Conservation (phyloP, 2,329 filamentous ascomycete species). For the Trichoderma breve region DNA sequence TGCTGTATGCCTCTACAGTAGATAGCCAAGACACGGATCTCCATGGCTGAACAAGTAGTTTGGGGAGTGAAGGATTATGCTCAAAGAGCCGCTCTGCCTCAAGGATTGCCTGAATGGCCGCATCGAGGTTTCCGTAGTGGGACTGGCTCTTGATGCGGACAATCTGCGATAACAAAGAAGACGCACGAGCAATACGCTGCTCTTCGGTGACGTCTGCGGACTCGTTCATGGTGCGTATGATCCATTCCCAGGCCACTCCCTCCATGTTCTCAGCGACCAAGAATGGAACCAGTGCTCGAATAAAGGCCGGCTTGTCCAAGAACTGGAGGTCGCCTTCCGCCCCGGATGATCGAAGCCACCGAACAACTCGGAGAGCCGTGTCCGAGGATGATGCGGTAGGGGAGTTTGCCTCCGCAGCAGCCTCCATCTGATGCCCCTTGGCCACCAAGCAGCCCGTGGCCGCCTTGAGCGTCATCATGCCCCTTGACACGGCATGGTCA, state of each 20-base stretch:
- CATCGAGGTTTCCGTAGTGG: conserved; percentile 45
- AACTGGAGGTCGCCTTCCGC: conserved; percentile 47
- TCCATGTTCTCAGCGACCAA: conserved; percentile 53
- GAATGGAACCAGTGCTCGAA: conserved; percentile 46
- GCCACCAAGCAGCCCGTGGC: conserved; percentile 54
- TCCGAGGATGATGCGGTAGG: conserved; percentile 42
- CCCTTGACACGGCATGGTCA: conserved; percentile 52
- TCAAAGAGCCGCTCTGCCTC: conserved; percentile 46
- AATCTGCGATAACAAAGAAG: conserved; percentile 39
- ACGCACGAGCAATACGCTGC: conserved; percentile 30
- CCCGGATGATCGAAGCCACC: conserved; percentile 54
- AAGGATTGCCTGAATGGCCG: conserved; percentile 48
- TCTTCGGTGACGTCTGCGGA: conserved; percentile 25
- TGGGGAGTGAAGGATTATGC: conserved; percentile 34
- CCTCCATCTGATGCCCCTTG: conserved; percentile 42
- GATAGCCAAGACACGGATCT: conserved; percentile 49
- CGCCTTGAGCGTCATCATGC: conserved; percentile 54
- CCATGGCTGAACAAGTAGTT: conserved; percentile 46
- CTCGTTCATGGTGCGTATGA: conserved; percentile 41
- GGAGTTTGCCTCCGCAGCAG: conserved; percentile 25
- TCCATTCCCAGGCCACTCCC: conserved; percentile 52
- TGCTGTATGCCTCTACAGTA: conserved; percentile 49
- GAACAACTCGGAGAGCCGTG: conserved; percentile 48
- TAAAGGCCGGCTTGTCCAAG: conserved; percentile 38
- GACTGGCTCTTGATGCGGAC: conserved; percentile 43